Base-by-base conservation (phyloP, 768 basidiomycete genomes). In the Trametes cingulata region DNA sequence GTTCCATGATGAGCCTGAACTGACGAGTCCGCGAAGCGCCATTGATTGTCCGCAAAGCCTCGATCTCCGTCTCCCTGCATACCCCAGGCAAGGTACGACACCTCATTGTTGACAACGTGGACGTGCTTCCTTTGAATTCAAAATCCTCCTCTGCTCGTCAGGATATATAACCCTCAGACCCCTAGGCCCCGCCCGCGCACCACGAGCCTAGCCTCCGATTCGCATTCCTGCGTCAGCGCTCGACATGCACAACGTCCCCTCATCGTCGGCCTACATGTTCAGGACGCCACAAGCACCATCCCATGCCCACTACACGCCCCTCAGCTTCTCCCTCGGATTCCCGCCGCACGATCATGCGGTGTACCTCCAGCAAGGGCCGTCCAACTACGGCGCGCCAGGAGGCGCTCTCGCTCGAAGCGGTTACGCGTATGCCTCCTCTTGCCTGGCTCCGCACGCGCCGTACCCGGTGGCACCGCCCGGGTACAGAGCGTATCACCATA, bases 301-400 rank as follows among this genome's bases (percentile, higher is more conserved):
- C 59, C 58, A 64, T 56, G 58, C 64, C 27, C 56, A 52, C 62
- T 46, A 56, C 64, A 62, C 61, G 46, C 61, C 35, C 43, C 29
- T 45, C 20, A 19, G 37, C 66, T 69, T 69, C 68, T 65, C 62
- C n/a, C 41, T 49, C 25, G 61, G 68, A 69, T 69, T 64, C 54
- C 39, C 68, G 41, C 33, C 62, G 29, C 36, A 52, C 40, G 60
- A 56, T 53, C 64, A 65, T 55, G 53, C 47, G 56, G 29, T 40
- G 22, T 57, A 48, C 61, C 25, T 45, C 35, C 58, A 41, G 29
- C 42, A 59, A 42, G 58, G 57, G 9, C 62, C 66, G 43, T 35
- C 59, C 57, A 43, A 27, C 66, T 47, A 61, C 67, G 63, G 62
- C 64, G 64, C 66, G 52, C 52, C 61, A 15, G 27, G 48, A 19